phyloP scores from a whole-genome alignment of 2,329 filamentous ascomycete genomes.

The Zymoseptoria passerinii region DNA sequence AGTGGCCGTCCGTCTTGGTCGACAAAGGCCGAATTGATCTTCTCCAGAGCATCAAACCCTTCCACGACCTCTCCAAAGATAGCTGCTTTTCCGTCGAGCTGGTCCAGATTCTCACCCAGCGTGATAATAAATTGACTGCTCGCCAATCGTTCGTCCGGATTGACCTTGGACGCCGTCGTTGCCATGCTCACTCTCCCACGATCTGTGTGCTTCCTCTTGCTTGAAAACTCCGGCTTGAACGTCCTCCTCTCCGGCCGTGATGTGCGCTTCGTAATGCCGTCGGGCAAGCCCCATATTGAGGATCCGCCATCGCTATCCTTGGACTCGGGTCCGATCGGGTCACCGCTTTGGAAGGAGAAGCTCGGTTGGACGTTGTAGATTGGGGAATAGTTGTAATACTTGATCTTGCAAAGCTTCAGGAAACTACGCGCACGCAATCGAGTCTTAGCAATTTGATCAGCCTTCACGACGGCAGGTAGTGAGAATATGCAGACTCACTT shows the following conservation, averaged over 20 bases:
- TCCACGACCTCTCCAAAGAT: constrained; percentile 94
- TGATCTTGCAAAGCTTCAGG: constrained; percentile 95
- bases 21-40: constrained; percentile 82
- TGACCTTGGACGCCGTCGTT: constrained; percentile 65
- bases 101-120: constrained; percentile 80
- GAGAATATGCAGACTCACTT: constrained; percentile 57
- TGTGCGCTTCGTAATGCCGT: constrained; percentile 56
- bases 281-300: constrained; percentile 81
- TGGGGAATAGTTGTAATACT: constrained; percentile 97
- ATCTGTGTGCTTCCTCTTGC: constrained; percentile 80
- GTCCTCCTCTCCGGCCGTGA: constrained; percentile 37
- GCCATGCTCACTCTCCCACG: constrained; percentile 96
- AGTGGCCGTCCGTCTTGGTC: constrained; percentile 80
- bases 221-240: constrained; percentile 76
- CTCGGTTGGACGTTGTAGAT: constrained; percentile 86
- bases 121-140: constrained; percentile 93
- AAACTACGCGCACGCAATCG: constrained; percentile 55
- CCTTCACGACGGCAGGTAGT: constrained; percentile 27
- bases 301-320: constrained; percentile 82
- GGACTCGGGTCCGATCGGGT: constrained; percentile 80
- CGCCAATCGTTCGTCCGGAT: constrained; percentile 74
- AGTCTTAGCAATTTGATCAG: constrained; percentile 51
- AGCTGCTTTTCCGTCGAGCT: constrained; percentile 84
- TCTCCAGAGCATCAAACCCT: constrained; percentile 87
- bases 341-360: constrained; percentile 94